Base-by-base conservation (phyloP, 371 early-diverging fungal species). In the Mucor indicus region DNA sequence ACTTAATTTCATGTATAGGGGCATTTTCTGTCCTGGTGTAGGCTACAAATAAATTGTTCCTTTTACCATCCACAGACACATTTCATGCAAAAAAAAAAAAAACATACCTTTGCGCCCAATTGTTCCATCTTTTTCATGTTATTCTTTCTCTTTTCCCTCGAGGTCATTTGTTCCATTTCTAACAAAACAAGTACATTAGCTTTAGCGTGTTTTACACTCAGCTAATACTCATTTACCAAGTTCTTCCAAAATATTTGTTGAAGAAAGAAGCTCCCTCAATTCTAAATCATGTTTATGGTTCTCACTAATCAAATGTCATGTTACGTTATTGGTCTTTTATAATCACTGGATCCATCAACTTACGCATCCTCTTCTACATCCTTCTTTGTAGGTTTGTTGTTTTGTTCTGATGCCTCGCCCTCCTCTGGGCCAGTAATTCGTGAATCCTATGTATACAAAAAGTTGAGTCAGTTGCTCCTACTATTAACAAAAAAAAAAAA, bases 161-260 rank as follows among this genome's bases (percentile, higher is more conserved):
- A 64, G 3, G 67, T 51, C 69, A 71, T 71, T 29, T 71, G 67
- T 22, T 71, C 75, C 51, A 60, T 43, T 48, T 71, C 74, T 69
- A 50, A 29, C 33, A 11, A 31, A n/a, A n/a, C n/a, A n/a, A n/a
- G n/a, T n/a, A n/a, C n/a, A n/a, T n/a, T n/a, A n/a, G n/a, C n/a
- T n/a, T n/a, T n/a, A n/a, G n/a, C n/a, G n/a, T n/a, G n/a, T n/a
- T n/a, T n/a, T n/a, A n/a, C n/a, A n/a, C n/a, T n/a, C n/a, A n/a
- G n/a, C n/a, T n/a, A n/a, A n/a, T n/a, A n/a, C n/a, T 21, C 9
- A 40, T 50, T 45, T 57, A 67, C 67, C 62, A 16, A 69, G 58
- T 40, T 75, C 75, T 46, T 75, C 75, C 12, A 75, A 53, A 7
- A 75, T 44, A 36, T 66, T 59, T 0, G 69, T 59, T 3, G 75